These are phyloP conservation scores for Trifolium fragiferum DNA, from an alignment of 306 rosid genomes.

Conservation along the genomic window DNA sequence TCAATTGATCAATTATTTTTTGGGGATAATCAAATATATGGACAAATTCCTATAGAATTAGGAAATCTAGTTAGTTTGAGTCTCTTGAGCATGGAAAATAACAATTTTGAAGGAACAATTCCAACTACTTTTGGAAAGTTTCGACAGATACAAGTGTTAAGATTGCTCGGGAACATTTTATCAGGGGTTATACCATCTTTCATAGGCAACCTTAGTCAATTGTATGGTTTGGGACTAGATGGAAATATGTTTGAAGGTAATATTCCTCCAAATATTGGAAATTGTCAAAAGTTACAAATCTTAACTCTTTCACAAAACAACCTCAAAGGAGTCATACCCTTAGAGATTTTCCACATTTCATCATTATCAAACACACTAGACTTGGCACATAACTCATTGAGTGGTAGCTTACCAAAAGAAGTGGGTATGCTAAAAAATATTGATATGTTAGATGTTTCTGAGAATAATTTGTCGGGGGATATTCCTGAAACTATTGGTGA, in stretches of 20 bases:
- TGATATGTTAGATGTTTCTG: constrained; percentile 2
- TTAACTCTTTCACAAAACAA: not conserved
- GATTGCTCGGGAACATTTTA: too few relatives aligned
- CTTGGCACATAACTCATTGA: not conserved
- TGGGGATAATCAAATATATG: not conserved
- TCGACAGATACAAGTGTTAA: too few relatives aligned
- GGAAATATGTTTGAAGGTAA: too few relatives aligned
- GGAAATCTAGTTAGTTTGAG: too few relatives aligned
- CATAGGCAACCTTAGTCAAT: not conserved
- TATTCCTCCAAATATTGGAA: too few relatives aligned
- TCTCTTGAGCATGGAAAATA: too few relatives aligned
- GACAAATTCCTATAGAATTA: too few relatives aligned
- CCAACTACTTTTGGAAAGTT: too few relatives aligned
- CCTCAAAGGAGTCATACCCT: not conserved
- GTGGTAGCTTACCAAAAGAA: not conserved
- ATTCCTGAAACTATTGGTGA: constrained; percentile 45
- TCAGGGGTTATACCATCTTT: too few relatives aligned
- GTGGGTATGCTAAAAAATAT: constrained; percentile 27
- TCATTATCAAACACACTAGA: not conserved
- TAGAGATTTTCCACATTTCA: not conserved
- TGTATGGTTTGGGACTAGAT: not conserved
- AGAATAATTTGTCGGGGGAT: constrained; percentile 38
- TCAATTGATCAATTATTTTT: not conserved
- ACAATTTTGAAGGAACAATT: too few relatives aligned
- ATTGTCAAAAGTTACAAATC: too few relatives aligned